Conservation (phyloP, 1,284 basidiomycete genomes). For the Cryptococcus sp. region DNA sequence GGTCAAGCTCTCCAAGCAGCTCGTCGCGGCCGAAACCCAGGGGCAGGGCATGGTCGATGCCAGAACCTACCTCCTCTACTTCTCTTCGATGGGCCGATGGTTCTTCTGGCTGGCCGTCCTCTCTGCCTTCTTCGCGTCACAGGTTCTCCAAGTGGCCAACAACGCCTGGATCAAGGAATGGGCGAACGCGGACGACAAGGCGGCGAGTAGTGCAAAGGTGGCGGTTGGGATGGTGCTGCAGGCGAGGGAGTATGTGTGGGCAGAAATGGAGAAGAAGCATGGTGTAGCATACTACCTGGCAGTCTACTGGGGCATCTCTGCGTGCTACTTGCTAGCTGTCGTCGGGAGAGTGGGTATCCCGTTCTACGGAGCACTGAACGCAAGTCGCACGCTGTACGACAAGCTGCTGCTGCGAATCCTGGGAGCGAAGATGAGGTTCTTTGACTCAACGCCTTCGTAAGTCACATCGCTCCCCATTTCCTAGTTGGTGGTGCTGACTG, state of each 20-base stretch:
- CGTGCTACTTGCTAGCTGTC: slow-evolving; percentile 40
- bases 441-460: slow-evolving; percentile 48
- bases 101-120: slow-evolving; percentile 41
- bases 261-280: background rate
- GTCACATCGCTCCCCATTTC: background rate
- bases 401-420: slow-evolving; percentile 42
- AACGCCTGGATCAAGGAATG: slow-evolving; percentile 50
- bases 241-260: background rate
- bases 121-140: slow-evolving; percentile 38
- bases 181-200: slow-evolving; percentile 33
- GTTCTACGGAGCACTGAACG: slow-evolving; percentile 41
- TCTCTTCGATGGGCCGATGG: slow-evolving; percentile 36
- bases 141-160: slow-evolving; percentile 43
- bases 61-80: slow-evolving; percentile 42
- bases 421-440: slow-evolving; percentile 50
- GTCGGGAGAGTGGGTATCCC: slow-evolving; percentile 38
- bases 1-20: slow-evolving; percentile 35
- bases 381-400: slow-evolving; percentile 39
- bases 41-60: slow-evolving; percentile 37
- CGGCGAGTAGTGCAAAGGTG: background rate
- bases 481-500: background rate
- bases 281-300: slow-evolving; percentile 34
- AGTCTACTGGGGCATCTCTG: slow-evolving; percentile 41
- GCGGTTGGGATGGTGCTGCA: slow-evolving; percentile 4
- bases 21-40: slow-evolving; percentile 43